Conservation (phyloP, 257 asterid genomes). For the Eustoma russellianum region DNA sequence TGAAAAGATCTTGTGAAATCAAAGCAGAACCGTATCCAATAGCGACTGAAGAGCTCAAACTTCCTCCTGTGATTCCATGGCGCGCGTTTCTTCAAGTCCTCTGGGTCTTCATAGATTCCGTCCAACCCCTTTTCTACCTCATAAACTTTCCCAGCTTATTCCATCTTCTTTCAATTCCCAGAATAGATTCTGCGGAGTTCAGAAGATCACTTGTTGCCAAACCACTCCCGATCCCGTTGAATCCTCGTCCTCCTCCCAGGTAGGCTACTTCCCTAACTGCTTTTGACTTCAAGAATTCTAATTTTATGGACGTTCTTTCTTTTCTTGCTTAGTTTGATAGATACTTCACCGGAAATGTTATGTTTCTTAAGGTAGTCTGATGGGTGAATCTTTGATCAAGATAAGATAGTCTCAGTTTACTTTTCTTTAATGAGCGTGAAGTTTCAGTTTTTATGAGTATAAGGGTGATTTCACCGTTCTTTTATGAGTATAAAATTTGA, state of each 20-base stretch:
- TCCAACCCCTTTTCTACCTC: slow-evolving; percentile 18
- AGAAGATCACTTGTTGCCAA: slow-evolving; percentile 34
- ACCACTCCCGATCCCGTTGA: slow-evolving; percentile 14
- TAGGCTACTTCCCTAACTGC: neutral
- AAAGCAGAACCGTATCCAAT: neutral
- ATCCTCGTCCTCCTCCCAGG: slow-evolving; percentile 12
- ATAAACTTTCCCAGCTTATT: slow-evolving; percentile 13
- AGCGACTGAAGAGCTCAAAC: neutral
- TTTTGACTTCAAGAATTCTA: neutral
- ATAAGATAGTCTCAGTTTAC: neutral
- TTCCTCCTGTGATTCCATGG: slow-evolving; percentile 39
- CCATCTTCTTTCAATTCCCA: slow-evolving; percentile 25
- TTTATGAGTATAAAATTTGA: neutral
- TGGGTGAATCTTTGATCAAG: neutral
- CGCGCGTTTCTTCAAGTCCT: slow-evolving; percentile 49
- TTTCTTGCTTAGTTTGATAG: neutral
- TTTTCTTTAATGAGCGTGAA: neutral
- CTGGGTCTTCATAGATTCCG: slow-evolving; percentile 29
- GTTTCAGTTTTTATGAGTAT: too few relatives aligned
- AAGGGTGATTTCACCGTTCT: neutral
- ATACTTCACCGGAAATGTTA: neutral
- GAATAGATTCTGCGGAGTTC: slow-evolving; percentile 18
- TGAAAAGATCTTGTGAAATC: neutral
- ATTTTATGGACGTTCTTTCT: neutral
- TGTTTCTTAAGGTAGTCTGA: neutral